Conservation (phyloP, 192 early-diverging fungal genomes). For the Backusella mclennaniae region DNA sequence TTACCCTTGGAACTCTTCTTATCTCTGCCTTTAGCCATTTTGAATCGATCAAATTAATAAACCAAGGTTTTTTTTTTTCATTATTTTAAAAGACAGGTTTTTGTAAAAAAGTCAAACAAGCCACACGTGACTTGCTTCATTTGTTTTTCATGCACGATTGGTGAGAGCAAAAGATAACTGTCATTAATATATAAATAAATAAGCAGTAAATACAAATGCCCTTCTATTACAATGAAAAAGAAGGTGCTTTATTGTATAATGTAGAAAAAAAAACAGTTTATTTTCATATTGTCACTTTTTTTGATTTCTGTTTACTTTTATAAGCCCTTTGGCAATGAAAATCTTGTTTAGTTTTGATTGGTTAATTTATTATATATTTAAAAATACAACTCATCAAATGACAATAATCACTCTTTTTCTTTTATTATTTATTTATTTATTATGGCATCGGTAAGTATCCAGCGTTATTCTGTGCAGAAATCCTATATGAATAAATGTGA, state of each 20-base stretch:
- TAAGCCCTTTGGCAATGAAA: not conserved
- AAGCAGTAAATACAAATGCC: too few species aligned
- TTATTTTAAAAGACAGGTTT: not conserved
- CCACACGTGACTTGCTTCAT: slow-evolving; percentile 1
- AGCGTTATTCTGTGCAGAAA: not conserved
- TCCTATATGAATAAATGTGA: not conserved
- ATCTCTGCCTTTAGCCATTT: slow-evolving; percentile 38
- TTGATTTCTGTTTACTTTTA: not conserved
- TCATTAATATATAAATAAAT: not conserved
- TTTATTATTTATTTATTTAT: not conserved
- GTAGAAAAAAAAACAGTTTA: too few species aligned
- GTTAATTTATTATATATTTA: not conserved
- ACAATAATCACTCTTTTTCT: not conserved
- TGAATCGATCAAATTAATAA: slow-evolving; percentile 1
- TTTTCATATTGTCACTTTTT: not conserved
- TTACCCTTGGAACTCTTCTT: slow-evolving; percentile 41
- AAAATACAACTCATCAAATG: not conserved
- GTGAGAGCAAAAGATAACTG: not conserved
- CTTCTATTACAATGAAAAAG: too few species aligned
- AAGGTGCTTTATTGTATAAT: too few species aligned
- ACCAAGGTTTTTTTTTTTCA: not conserved
- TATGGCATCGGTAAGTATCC: slow-evolving; percentile 1
- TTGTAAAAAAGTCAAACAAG: slow-evolving; percentile 10
- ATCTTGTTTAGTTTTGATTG: not conserved
- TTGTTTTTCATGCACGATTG: not conserved